A percentile compares a stretch with the other conserved stretches of the same genome.
phyloP scores from a whole-genome alignment of 169 alveolate genomes.

The Plasmodium coatneyi region DNA sequence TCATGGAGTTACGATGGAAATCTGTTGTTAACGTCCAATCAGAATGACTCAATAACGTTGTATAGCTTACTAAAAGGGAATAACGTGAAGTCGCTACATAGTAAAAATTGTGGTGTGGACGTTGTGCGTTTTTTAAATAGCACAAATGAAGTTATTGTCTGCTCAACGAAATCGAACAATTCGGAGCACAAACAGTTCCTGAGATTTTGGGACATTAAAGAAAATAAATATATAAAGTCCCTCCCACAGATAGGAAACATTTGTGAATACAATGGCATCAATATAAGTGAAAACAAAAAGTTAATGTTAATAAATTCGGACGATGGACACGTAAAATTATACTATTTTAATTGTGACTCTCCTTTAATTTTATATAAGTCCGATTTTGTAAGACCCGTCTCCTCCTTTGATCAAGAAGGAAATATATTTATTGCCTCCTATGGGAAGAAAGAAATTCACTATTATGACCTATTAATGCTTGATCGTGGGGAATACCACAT shows the following conservation, averaged over 20 bases:
- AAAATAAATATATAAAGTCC: conserved; percentile 59
- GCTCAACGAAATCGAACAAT: conserved; percentile 63
- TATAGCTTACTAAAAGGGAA: conserved; percentile 48
- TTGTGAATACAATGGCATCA: conserved; percentile 61
- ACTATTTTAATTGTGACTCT: conserved; percentile 63
- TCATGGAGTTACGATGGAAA: conserved; percentile 63
- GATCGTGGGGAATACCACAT: conserved; percentile 56
- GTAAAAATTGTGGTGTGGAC: conserved; percentile 70
- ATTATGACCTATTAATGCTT: conserved; percentile 59
- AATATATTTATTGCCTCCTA: conserved; percentile 46
- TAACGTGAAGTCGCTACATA: conserved; percentile 33
- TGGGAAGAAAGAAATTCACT: conserved; percentile 64
- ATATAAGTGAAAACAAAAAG: conserved; percentile 32
- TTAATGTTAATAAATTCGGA: conserved; percentile 68
- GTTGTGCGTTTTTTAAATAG: conserved; percentile 42
- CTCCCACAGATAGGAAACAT: conserved; percentile 65
- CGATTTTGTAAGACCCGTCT: conserved; percentile 47
- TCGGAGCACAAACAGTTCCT: conserved; percentile 63
- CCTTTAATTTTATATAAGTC: conserved; percentile 62
- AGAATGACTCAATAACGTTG: conserved; percentile 45
- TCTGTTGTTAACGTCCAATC: conserved; percentile 46
- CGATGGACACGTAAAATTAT: conserved; percentile 62
- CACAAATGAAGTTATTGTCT: conserved; percentile 44
- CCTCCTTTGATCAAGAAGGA: conserved; percentile 71
- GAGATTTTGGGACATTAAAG: conserved; percentile 63